Evolutionary conservation across 2,329 filamentous ascomycete genomes (phyloP), one percentile per base, ranked within the genome.

Genomic region (Zymoseptoria tritici): DNA sequence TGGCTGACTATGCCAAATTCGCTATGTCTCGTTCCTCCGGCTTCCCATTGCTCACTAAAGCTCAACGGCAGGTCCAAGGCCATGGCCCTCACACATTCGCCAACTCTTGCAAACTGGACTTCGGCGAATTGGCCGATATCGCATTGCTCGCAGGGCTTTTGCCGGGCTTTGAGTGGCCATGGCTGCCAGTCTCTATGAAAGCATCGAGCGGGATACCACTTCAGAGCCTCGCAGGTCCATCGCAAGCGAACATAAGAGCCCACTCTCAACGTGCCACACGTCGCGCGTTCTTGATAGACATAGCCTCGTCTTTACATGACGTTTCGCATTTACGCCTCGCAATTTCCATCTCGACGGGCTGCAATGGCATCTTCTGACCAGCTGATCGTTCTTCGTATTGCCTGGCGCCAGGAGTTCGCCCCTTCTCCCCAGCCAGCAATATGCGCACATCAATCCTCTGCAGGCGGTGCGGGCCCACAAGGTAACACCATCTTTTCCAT

Each of bases 401-500:
- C 36, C 13, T 46, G 36, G 16, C 36, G 13, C 13, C 36, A 46
- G 16, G 26, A 46, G 36, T n/a, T 6, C 36, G 36, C 36, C 16
- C 7, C 36, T n/a, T 6, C 4, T n/a, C 16, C 5, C 36, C 36
- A 46, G 13, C 36, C 16, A n/a, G 36, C 36, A n/a, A 16, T 46
- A 13, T 46, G 36, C 36, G 36, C 36, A n/a, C 53, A 55, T 67
- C 60, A 66, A 52, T 68, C 66, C 57, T 68, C 67, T 57, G 63
- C 63, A 36, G 52, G 63, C 58, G 68, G 68, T 57, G 67, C 65
- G 19, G 67, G 67, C 49, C 68, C 86, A 84, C 64, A 85, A 9
- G 85, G 85, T 64, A 85, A 77, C 26, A 86, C 80, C 83, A 86
- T 86, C 68, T 83, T 81, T 72, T 96, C 88, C 68, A 97, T 87